Percentiles rank a stretch among this genome's conserved stretches.
Conservation (phyloP, 108 stramenopile genomes). For the Stephanodiscus minutulus region DNA sequence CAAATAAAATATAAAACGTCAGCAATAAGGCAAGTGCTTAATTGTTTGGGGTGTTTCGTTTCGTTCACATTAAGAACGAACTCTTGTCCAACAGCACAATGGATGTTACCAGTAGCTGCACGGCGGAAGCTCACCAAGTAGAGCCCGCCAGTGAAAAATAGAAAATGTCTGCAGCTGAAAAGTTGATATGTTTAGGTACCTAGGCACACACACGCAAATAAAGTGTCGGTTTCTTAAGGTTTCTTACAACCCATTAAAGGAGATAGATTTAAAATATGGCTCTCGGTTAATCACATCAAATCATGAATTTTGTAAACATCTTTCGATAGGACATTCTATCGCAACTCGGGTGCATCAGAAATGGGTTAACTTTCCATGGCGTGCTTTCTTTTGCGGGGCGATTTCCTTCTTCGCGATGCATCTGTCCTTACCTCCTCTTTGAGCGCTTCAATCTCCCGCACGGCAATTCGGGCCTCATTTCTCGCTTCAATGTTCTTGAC, state of each 20-base stretch:
- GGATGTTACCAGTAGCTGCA: too few relatives aligned
- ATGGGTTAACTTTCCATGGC: not conserved
- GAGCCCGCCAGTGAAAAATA: too few relatives aligned
- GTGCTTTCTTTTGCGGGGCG: conserved; percentile 3
- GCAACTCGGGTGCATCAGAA: not conserved
- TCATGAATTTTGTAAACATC: not conserved
- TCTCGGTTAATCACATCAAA: not conserved
- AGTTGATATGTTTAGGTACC: too few relatives aligned
- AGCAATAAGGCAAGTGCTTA: too few relatives aligned
- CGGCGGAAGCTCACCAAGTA: too few relatives aligned
- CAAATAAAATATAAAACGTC: too few relatives aligned
- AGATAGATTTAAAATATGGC: not conserved
- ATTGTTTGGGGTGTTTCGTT: too few relatives aligned
- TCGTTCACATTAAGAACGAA: too few relatives aligned
- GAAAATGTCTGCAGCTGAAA: not conserved
- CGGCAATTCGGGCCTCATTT: conserved; percentile 9
- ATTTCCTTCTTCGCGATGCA: conserved; percentile 1
- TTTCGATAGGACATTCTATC: not conserved
- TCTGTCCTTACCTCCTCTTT: conserved; percentile 1
- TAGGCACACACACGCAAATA: too few relatives aligned
- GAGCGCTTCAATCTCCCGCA: conserved; percentile 17
- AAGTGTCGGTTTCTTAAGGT: too few relatives aligned
- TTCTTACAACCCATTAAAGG: not conserved
- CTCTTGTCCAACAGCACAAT: too few relatives aligned
- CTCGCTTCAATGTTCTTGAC: conserved; percentile 18